Base-by-base conservation (phyloP, 768 basidiomycete species). In the Termitomyces sp. region DNA sequence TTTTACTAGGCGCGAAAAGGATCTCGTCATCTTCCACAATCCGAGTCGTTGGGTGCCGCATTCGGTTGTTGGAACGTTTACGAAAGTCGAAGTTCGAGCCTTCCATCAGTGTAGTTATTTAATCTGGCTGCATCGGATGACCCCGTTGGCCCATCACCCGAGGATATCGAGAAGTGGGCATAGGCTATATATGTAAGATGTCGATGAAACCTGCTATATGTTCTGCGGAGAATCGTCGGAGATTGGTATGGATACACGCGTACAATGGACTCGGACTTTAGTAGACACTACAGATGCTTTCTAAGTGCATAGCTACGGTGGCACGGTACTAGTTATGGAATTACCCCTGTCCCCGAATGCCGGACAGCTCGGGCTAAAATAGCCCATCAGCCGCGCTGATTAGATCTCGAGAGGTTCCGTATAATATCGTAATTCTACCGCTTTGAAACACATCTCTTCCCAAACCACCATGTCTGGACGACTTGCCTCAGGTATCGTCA, bases 91-190 rank as follows among this genome's bases (percentile, higher is more conserved):
- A 71, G 83, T 91, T 6, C 80, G 91, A 35, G 85, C 85, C 24
- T 92, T 92, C 79, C 90, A 92, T 69, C 90, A 91, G 74, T 94
- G 92, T n/a, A n/a, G n/a, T n/a, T n/a, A n/a, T n/a, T n/a, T 76
- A 93, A 93, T 70, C 81, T 95, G n/a, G 92, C 92, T 22, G 89
- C 88, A 4, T 89, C 87, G 40, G 84, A 84, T 54, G 87, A 87
- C 51, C 91, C 91, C 0, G 71, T 68, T 24, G 91, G 91, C 0
- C 92, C 92, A 2, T 76, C 76, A 24, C 75, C 75, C n/a, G 85
- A 88, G 62, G 91, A 94, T 68, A 73, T 92, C 49, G 75, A 76
- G 76, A 76, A 75, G 51, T 91, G 83, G 74, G 86, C 86, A 54
- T 80, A 51, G 38, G 46, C n/a, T n/a, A n/a, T n/a, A n/a, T n/a